phyloP scores from a whole-genome alignment of 2,329 filamentous ascomycete species.

The Aspergillus nomiae region DNA sequence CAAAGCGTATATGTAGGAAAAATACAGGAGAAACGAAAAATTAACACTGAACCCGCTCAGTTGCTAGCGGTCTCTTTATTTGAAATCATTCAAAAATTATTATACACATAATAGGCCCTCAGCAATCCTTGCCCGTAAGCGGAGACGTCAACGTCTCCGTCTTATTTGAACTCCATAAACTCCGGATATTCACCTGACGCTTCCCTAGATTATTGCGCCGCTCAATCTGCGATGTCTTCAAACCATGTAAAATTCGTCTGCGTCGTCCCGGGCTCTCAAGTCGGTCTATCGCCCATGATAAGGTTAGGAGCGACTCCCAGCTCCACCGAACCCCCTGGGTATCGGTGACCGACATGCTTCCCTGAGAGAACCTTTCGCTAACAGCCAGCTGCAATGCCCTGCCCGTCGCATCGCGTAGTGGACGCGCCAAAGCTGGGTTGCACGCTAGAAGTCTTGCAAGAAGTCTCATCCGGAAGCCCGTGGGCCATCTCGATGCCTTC shows the following conservation, averaged over 20 bases:
- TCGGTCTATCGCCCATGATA: slow-evolving; percentile 49
- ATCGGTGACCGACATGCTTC: slow-evolving; percentile 37
- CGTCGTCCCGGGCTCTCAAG: slow-evolving; percentile 40
- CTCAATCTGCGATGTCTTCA: slow-evolving; percentile 31
- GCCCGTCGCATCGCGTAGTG: slow-evolving; percentile 56
- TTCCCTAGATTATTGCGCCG: slow-evolving; percentile 39
- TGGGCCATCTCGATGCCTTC: slow-evolving; percentile 47
- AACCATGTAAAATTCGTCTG: slow-evolving; percentile 29
- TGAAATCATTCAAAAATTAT: slow-evolving; percentile 14
- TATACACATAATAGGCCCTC: slow-evolving; percentile 26
- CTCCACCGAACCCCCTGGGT: slow-evolving; percentile 33
- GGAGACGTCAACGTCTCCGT: slow-evolving; percentile 32
- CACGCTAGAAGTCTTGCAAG: slow-evolving; percentile 54
- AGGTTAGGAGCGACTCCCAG: slow-evolving; percentile 51
- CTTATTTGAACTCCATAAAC: slow-evolving; percentile 42
- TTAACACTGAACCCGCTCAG: background rate
- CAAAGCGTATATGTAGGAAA: background rate
- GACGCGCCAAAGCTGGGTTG: slow-evolving; percentile 58
- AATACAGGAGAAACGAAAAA: background rate
- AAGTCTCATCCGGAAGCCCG: slow-evolving; percentile 53
- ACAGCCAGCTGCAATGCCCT: slow-evolving; percentile 55
- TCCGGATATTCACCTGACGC: slow-evolving; percentile 39
- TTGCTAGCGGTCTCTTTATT: background rate
- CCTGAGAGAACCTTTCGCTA: slow-evolving; percentile 43
- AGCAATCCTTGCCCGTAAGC: slow-evolving; percentile 33